Conservation (phyloP, 2,329 filamentous ascomycete genomes). For the Magnaporthiopsis incrustans region DNA sequence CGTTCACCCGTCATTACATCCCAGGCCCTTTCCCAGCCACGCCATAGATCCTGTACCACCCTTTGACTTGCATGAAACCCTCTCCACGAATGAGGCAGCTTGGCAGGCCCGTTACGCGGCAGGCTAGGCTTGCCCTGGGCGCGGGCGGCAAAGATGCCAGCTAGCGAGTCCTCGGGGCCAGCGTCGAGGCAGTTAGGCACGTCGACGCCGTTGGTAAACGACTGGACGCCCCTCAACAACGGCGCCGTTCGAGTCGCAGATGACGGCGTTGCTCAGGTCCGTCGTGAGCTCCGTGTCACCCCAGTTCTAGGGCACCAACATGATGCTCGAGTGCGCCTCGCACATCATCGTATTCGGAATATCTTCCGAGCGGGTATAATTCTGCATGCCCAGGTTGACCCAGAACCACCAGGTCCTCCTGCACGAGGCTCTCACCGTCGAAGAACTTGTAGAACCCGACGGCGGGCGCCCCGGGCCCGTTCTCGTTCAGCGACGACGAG, state of each 20-base stretch:
- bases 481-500: constrained; percentile 24
- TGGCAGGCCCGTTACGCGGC: neutral
- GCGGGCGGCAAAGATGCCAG: neutral
- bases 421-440: constrained; percentile 32
- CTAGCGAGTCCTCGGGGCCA: neutral
- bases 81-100: neutral
- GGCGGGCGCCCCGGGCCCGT: constrained; percentile 25
- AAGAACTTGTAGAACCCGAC: constrained; percentile 33
- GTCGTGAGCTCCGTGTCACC: constrained; percentile 1
- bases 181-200: neutral
- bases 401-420: constrained; percentile 34
- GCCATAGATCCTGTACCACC: neutral
- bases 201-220: constrained; percentile 2
- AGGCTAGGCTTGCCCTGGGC: neutral
- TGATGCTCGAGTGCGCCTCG: constrained; percentile 23
- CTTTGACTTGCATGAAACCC: neutral
- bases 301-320: constrained; percentile 25
- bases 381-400: constrained; percentile 45
- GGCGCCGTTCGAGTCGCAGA: neutral
- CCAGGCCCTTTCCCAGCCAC: neutral
- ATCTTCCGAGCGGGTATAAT: constrained; percentile 34
- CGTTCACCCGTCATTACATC: too few relatives aligned
- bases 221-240: neutral
- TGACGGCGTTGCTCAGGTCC: constrained; percentile 5
- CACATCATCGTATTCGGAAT: constrained; percentile 25